phyloP scores from a whole-genome alignment of 2,329 filamentous ascomycete genomes.

The Aspergillus piperis region DNA sequence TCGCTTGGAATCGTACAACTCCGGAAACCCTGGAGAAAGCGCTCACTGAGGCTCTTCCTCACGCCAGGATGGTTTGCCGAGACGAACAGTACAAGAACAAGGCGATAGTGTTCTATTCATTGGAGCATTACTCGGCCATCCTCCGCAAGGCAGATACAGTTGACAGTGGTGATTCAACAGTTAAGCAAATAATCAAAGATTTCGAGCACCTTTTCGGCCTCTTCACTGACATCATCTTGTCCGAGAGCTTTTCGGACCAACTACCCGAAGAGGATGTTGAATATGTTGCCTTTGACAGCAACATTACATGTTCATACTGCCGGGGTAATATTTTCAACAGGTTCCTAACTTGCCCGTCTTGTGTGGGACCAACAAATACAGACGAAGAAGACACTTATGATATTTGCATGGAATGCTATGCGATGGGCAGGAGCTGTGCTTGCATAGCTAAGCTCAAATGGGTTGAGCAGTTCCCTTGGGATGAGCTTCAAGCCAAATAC shows the following conservation, averaged over 20 bases:
- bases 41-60: slow-evolving; percentile 81
- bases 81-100: slow-evolving; percentile 99
- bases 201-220: slow-evolving; percentile 79
- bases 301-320: slow-evolving; percentile 94
- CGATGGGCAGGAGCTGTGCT: slow-evolving; percentile 90
- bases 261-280: slow-evolving; percentile 66
- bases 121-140: slow-evolving; percentile 71
- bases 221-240: slow-evolving; percentile 75
- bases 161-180: slow-evolving; percentile 48
- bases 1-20: slow-evolving; percentile 95
- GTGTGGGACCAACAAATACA: slow-evolving; percentile 65
- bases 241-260: slow-evolving; percentile 77
- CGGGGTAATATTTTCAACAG: slow-evolving; percentile 96
- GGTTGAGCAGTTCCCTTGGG: slow-evolving; percentile 92
- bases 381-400: slow-evolving; percentile 87
- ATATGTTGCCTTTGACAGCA: slow-evolving; percentile 79
- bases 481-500: slow-evolving; percentile 72
- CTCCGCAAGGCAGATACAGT: slow-evolving; percentile 61
- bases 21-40: slow-evolving; percentile 87
- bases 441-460: slow-evolving; percentile 84
- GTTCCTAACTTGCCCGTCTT: slow-evolving; percentile 88
- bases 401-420: slow-evolving; percentile 96
- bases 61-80: slow-evolving; percentile 85
- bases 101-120: slow-evolving; percentile 85
- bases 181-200: slow-evolving; percentile 74